Percentiles rank a stretch among this genome's conserved stretches.
Evolutionary conservation across 1,284 basidiomycete species (phyloP).

Genomic region (Trichosporon ovoides): DNA sequence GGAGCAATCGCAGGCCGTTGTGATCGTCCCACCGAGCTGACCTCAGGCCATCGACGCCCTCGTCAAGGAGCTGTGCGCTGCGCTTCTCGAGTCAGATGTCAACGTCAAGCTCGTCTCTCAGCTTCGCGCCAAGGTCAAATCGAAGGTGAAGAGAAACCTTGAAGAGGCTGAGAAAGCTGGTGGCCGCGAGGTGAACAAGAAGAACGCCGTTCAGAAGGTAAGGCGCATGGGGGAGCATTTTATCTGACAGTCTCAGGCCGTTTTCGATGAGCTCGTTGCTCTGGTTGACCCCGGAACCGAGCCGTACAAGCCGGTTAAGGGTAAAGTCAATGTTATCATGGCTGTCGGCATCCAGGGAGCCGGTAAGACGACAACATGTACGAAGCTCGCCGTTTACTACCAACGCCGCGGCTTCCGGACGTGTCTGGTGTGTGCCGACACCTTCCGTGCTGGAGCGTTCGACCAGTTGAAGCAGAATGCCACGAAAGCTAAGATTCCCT

Average conservation of each 20-base stretch:
- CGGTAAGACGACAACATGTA: constrained; percentile 97
- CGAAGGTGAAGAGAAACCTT: constrained; percentile 58
- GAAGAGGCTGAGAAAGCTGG: constrained; percentile 66
- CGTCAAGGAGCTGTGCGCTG: constrained; percentile 91
- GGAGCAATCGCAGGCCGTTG: background rate
- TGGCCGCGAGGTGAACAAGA: constrained; percentile 74
- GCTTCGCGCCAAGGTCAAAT: constrained; percentile 82
- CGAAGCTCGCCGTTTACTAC: constrained; percentile 95
- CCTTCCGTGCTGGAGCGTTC: constrained; percentile 98
- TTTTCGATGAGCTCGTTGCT: constrained; percentile 93
- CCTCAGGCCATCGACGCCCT: constrained; percentile 80
- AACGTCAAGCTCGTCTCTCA: constrained; percentile 93
- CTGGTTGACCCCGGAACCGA: constrained; percentile 92
- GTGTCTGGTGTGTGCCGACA: constrained; percentile 98
- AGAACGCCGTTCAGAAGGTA: constrained; percentile 84
- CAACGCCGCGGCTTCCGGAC: constrained; percentile 95
- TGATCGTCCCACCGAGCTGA: background rate
- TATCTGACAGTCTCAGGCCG: constrained; percentile 57
- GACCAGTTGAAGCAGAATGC: constrained; percentile 89
- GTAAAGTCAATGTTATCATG: constrained; percentile 93
- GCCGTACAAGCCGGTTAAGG: constrained; percentile 94
- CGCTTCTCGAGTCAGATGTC: constrained; percentile 92
- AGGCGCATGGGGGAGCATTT: constrained; percentile 14
- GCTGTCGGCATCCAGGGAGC: constrained; percentile 95
- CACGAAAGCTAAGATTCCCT: constrained; percentile 97